phyloP scores from a whole-genome alignment of 257 asterid species.

The Penstemon barbatus region DNA sequence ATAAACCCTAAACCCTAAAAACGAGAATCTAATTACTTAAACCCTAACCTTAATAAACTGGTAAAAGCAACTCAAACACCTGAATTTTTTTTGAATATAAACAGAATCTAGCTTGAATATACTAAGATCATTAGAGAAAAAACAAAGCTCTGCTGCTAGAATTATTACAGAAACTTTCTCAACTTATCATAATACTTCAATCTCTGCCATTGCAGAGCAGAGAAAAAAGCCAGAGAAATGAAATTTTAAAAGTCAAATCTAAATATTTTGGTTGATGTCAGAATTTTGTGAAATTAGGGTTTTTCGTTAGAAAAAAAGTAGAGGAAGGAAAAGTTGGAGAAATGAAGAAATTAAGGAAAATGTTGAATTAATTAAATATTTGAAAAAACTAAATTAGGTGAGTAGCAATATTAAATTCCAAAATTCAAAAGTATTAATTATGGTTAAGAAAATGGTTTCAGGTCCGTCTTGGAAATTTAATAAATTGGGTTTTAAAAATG shows the following conservation, averaged over 20 bases:
- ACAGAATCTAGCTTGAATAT: slow-evolving; percentile 32
- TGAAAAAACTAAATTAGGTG: slow-evolving; percentile 42
- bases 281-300: slow-evolving; percentile 55
- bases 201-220: slow-evolving; percentile 49
- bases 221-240: slow-evolving; percentile 38
- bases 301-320: slow-evolving; percentile 43
- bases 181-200: slow-evolving; percentile 29
- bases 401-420: slow-evolving; percentile 61
- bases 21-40: slow-evolving; percentile 20
- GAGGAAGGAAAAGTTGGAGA: slow-evolving; percentile 40
- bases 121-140: slow-evolving; percentile 50
- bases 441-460: slow-evolving; percentile 83
- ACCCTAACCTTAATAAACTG: slow-evolving; percentile 30
- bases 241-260: slow-evolving; percentile 29
- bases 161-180: slow-evolving; percentile 35
- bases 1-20: slow-evolving; percentile 38
- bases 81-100: slow-evolving; percentile 30
- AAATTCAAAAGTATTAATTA: slow-evolving; percentile 71
- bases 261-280: slow-evolving; percentile 29
- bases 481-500: slow-evolving; percentile 44
- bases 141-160: slow-evolving; percentile 36
- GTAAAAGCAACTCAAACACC: slow-evolving; percentile 19
- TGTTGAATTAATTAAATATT: slow-evolving; percentile 37
- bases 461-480: slow-evolving; percentile 84
- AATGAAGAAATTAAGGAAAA: slow-evolving; percentile 32